Base-by-base conservation (phyloP, 495 filamentous ascomycete genomes). In the Melanomma pulvis-pyrius region DNA sequence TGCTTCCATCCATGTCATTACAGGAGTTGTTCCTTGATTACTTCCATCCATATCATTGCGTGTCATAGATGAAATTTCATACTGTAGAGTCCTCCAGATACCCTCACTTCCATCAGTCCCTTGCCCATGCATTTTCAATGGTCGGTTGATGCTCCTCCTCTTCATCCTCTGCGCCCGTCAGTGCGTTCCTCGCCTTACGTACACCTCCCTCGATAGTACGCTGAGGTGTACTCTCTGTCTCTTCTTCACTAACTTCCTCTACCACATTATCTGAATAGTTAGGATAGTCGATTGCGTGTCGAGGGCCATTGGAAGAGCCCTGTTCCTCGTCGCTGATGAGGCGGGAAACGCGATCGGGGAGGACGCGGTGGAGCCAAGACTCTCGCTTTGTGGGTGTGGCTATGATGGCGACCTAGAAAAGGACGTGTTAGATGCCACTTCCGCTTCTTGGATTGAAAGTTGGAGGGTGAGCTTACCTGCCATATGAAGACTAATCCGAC, bases 401-500 rank as follows among this genome's bases (percentile, higher is more conserved):
- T 24, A 71, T 67, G 59, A 71, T 67, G 25, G 53, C 30, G 17
- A 71, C 28, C 63, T 71, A 25, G 7, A 25, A 6, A n/a, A 15
- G 15, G 6, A 17, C 44, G 21, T 47, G 22, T 51, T 41, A 26
- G 21, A 51, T 2, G 5, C 48, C 11, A 24, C 6, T 9, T 26
- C 6, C 11, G 24, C 21, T 24, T 19, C 19, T 13, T 52, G 49
- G 32, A 6, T 52, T 22, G 32, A 19, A n/a, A 34, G 26, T 12
- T 53, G 3, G 17, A 26, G 29, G 7, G 48, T 46, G 3, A 24
- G 39, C 69, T 55, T 47, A 72, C 72, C 69, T 78, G 70, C 76
- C 76, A 78, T 21, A 78, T 17, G 59, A 76, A 74, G 22, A 78
- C 71, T 34, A 69, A 41, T 0, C 73, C 46, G 12, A 74, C 70